Percentiles rank a stretch among this genome's conserved stretches.
Evolutionary conservation across 2,329 filamentous ascomycete species (phyloP).

Genomic region (Pseudogymnoascus sp.): DNA sequence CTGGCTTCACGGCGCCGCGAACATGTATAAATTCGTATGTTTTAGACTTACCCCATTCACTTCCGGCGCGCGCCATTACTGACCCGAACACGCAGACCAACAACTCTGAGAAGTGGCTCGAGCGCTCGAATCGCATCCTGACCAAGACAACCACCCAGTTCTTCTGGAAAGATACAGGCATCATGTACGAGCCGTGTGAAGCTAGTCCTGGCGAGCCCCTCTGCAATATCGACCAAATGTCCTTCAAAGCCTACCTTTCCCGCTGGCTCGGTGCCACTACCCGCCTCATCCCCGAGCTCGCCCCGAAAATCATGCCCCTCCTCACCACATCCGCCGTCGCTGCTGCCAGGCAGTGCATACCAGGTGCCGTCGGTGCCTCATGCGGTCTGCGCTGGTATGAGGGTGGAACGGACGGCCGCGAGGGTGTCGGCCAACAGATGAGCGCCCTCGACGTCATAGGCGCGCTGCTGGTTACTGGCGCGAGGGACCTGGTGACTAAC

Average conservation of each 20-base stretch:
- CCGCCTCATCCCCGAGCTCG: slow-evolving; percentile 49
- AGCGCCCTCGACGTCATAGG: slow-evolving; percentile 42
- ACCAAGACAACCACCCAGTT: slow-evolving; percentile 27
- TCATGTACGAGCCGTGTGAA: slow-evolving; percentile 57
- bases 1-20: slow-evolving; percentile 42
- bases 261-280: slow-evolving; percentile 50
- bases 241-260: slow-evolving; percentile 57
- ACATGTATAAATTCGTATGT: slow-evolving; percentile 39
- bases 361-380: slow-evolving; percentile 35
- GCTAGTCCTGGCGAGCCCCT: slow-evolving; percentile 42
- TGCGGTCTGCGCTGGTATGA: slow-evolving; percentile 39
- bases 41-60: neutral
- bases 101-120: slow-evolving; percentile 29
- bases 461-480: slow-evolving; percentile 37
- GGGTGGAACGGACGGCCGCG: slow-evolving; percentile 33
- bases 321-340: slow-evolving; percentile 44
- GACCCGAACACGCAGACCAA: slow-evolving; percentile 32
- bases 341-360: slow-evolving; percentile 46
- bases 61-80: slow-evolving; percentile 8
- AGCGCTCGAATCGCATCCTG: slow-evolving; percentile 26
- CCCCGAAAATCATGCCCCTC: slow-evolving; percentile 41
- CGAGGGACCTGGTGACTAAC: slow-evolving; percentile 34
- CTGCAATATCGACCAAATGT: slow-evolving; percentile 51
- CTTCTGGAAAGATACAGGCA: slow-evolving; percentile 25
- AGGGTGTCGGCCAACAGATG: slow-evolving; percentile 48